Base-by-base conservation (phyloP, 352 stramenopile species). In the Phytophthora citrophthora region DNA sequence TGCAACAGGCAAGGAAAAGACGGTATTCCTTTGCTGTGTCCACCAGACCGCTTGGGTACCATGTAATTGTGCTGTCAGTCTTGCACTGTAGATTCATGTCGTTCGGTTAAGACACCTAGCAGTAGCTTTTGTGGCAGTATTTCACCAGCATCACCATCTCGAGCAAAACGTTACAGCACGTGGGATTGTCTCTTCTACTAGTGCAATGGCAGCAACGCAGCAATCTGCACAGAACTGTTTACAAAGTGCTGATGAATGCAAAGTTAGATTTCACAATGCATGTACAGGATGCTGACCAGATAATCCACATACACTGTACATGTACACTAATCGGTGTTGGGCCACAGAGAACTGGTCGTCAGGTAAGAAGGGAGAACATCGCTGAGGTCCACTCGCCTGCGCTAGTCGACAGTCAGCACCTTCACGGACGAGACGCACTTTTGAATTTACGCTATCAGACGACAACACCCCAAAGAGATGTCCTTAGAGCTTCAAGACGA, bases 351-450 rank as follows among this genome's bases (percentile, higher is more conserved):
- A n/a, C 34, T 40, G 34, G 10, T 40, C 11, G 10, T 16, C n/a
- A 18, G 34, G 11, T 1, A 15, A n/a, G 34, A 40, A 40, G 27
- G 26, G 26, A 1, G 18, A 20, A 31, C 27, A 1, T 0, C 27
- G 3, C 36, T 8, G 11, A 18, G 36, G 36, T 41, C 36, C 36
- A 41, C 13, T 41, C 12, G 18, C 36, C 18, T 41, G n/a, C 1
- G 13, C 16, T 9, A 52, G 46, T 52, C 46, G 24, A 11, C 26
- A 7, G 16, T 52, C 45, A 26, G 9, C 5, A 52, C 23, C 43
- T 36, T 10, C 18, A 36, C 46, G 46, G 46, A 41, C 46, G 46
- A 52, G 46, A 27, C 46, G 13, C 46, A 52, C 46, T 52, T 52
- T n/a, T 3, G 5, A 40, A 40, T 52, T 52, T 27, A 4, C 46